Evolutionary conservation across 2,329 filamentous ascomycete genomes (phyloP).

Genomic region (Epichloe gansuensis): DNA sequence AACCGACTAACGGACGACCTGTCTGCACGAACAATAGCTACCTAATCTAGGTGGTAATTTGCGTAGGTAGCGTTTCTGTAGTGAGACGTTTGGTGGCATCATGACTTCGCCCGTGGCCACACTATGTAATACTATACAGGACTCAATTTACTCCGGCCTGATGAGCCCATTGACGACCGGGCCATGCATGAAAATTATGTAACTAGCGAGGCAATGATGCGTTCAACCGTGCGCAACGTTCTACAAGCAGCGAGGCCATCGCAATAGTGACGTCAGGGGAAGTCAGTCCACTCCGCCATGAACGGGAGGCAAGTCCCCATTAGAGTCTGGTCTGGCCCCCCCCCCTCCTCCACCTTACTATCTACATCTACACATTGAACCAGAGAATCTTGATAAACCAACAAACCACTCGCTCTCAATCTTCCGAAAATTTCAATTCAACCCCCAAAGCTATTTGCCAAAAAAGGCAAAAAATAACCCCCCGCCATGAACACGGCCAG

Average conservation of each 20-base stretch:
- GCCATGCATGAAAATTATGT: background rate
- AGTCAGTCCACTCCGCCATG: background rate
- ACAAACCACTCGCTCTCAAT: no score
- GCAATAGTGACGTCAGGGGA: conserved; percentile 11
- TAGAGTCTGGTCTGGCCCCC: no score
- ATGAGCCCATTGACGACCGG: background rate
- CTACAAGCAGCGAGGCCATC: background rate
- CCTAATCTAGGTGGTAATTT: background rate
- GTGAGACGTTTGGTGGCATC: no score
- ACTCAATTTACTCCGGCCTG: no score
- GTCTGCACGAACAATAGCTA: background rate
- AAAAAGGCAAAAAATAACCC: background rate
- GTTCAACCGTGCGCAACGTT: background rate
- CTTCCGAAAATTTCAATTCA: background rate
- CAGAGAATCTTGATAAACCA: no score
- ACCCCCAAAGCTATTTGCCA: background rate
- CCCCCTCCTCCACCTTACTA: background rate
- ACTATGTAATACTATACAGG: no score
- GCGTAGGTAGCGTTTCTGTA: no score
- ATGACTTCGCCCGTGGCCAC: no score
- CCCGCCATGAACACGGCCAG: conserved; percentile 2
- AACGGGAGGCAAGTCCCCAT: background rate
- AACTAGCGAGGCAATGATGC: conserved; percentile 1
- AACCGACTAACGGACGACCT: background rate
- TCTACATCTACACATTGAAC: background rate